Evolutionary conservation across 2,329 filamentous ascomycete genomes (phyloP).

Genomic region (Neoarthrinium moseri): DNA sequence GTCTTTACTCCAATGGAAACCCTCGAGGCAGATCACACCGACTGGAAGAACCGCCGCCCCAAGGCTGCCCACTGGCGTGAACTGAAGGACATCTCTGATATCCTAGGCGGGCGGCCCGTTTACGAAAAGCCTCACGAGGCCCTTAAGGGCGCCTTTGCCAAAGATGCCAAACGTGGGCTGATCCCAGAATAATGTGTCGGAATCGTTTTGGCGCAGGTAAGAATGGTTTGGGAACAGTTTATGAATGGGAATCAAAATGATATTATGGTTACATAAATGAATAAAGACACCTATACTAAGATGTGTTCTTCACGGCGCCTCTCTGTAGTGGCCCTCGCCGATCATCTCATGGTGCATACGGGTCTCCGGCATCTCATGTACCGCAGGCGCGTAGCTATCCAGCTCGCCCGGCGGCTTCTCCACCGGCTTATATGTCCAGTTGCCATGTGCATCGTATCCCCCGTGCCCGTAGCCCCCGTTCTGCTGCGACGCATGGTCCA

Average conservation of each 20-base stretch:
- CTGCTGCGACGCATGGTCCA: not conserved
- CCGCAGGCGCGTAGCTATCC: conserved; percentile 12
- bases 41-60: conserved; percentile 88
- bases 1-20: conserved; percentile 81
- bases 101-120: conserved; percentile 70
- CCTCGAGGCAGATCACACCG: conserved; percentile 81
- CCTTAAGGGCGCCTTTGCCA: conserved; percentile 53
- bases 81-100: conserved; percentile 79
- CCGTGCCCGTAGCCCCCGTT: not conserved
- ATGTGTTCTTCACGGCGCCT: conserved; percentile 10
- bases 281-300: not conserved
- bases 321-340: conserved; percentile 31
- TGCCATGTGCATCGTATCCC: conserved; percentile 8
- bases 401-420: conserved; percentile 23
- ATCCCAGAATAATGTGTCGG: conserved; percentile 7
- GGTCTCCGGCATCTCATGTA: conserved; percentile 32
- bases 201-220: not conserved
- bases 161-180: conserved; percentile 60
- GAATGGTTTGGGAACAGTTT: not conserved
- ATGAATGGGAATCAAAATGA: conserved; percentile 1
- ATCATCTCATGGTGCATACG: conserved; percentile 31
- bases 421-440: conserved; percentile 9
- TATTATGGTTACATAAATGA: not conserved
- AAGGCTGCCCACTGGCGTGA: conserved; percentile 82
- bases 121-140: conserved; percentile 49